phyloP scores from a whole-genome alignment of 1,284 basidiomycete species.

The Fomes fomentarius region DNA sequence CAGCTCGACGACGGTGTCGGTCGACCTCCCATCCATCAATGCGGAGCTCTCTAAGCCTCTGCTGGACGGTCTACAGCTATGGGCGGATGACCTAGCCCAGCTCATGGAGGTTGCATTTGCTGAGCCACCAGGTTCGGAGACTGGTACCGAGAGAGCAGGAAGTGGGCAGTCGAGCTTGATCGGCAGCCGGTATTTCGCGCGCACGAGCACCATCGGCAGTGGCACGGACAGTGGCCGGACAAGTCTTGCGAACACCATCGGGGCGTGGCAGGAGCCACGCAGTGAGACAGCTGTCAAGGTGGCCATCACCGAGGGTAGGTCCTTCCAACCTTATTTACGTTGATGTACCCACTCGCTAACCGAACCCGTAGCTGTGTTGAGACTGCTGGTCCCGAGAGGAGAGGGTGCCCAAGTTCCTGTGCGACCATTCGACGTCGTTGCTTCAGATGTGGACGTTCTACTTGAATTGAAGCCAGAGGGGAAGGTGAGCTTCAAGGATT shows the following conservation, averaged over 20 bases:
- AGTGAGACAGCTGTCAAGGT: slow-evolving; percentile 58
- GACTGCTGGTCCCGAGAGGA: slow-evolving; percentile 46
- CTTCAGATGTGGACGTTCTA: slow-evolving; percentile 65
- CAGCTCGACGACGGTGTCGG: slow-evolving; percentile 46
- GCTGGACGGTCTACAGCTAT: slow-evolving; percentile 81
- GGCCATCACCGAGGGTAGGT: slow-evolving; percentile 59
- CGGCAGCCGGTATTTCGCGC: slow-evolving; percentile 82
- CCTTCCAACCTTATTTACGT: background rate
- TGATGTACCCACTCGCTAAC: background rate
- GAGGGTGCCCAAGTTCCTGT: slow-evolving; percentile 20
- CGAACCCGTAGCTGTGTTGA: slow-evolving; percentile 40
- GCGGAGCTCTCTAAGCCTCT: slow-evolving; percentile 62
- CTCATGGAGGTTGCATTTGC: slow-evolving; percentile 50
- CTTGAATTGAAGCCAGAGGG: slow-evolving; percentile 72
- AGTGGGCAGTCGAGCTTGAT: slow-evolving; percentile 74
- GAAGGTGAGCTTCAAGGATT: slow-evolving; percentile 48
- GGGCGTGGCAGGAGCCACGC: slow-evolving; percentile 24
- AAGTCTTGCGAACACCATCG: slow-evolving; percentile 30
- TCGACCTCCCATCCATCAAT: slow-evolving; percentile 70
- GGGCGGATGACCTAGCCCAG: slow-evolving; percentile 83
- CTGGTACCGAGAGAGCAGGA: slow-evolving; percentile 37
- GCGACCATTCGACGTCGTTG: slow-evolving; percentile 60
- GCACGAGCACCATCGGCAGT: slow-evolving; percentile 49
- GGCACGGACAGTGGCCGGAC: slow-evolving; percentile 39
- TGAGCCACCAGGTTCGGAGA: slow-evolving; percentile 22